Evolutionary conservation across 2,329 filamentous ascomycete species (phyloP), one percentile per base, ranked within the genome.

Genomic region (Penicillium sp.): DNA sequence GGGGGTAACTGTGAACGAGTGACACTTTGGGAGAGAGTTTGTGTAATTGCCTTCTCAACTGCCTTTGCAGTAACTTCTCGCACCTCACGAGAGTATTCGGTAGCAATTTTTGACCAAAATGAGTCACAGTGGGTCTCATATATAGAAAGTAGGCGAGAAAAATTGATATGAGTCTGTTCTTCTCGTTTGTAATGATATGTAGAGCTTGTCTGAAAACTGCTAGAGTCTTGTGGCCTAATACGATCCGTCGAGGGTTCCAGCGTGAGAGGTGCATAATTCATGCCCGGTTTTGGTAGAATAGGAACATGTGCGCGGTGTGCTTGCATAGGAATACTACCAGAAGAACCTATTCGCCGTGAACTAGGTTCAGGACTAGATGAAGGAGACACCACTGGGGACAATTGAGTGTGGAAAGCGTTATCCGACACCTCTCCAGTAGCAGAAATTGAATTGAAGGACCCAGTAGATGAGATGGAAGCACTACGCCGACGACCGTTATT

Each of bases 401-500:
- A 79, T 76, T 52, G 66, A 56, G 53, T 64, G 58, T 60, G 47
- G 77, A 55, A 69, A 77, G 16, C 64, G 28, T 59, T 59, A 49
- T 62, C 61, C 47, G 60, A 52, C 18, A 57, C 43, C 43, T 59
- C 71, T 63, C 59, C 66, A 69, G 57, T 64, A 63, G 56, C 66
- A 64, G 62, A 66, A 60, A 61, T 70, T 67, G 66, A 73, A 73
- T 75, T 60, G 55, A 70, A 73, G 30, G 77, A 77, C 35, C 73
- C 69, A 40, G 80, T 81, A 1, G 86, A 87, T 2, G 85, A 87
- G 59, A 87, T 80, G 16, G 89, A 92, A 24, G 83, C 82, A 59
- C 85, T 87, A 59, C 89, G 84, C 80, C 90, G 90, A 70, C 89
- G 87, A 65, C 89, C 86, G 75, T 89, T 90, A 77, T 83, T 90